These are phyloP conservation scores for Nyctanthes arbortristis DNA, from an alignment of 257 asterid genomes.

Conservation along the genomic window DNA sequence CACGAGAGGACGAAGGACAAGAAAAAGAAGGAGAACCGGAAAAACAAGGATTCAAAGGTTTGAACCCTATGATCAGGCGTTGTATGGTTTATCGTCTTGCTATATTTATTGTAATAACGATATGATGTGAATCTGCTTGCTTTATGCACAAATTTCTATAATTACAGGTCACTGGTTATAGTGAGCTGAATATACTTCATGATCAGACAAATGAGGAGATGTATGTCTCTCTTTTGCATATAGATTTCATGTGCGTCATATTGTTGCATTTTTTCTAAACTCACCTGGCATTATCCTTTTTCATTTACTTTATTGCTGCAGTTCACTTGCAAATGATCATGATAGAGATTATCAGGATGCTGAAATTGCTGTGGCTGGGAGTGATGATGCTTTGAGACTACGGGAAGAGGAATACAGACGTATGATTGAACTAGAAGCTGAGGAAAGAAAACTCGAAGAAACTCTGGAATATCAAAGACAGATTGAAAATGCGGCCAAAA, in stretches of 20 bases:
- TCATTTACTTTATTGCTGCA: slow-evolving; percentile 39
- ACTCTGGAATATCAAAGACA: slow-evolving; percentile 88
- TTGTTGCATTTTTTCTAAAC: slow-evolving; percentile 18
- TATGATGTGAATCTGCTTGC: slow-evolving; percentile 16
- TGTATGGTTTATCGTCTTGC: too few species aligned
- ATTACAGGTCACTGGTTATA: slow-evolving; percentile 54
- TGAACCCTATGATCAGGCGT: slow-evolving; percentile 26
- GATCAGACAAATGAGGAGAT: slow-evolving; percentile 56
- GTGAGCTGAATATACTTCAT: slow-evolving; percentile 41
- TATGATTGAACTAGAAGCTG: slow-evolving; percentile 84
- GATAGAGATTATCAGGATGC: slow-evolving; percentile 46
- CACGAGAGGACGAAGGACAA: slow-evolving; percentile 74
- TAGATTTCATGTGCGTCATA: slow-evolving; percentile 12
- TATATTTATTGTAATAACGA: slow-evolving; percentile 17
- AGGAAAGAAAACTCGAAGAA: slow-evolving; percentile 97
- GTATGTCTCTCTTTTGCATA: slow-evolving; percentile 44
- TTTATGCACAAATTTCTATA: slow-evolving; percentile 27
- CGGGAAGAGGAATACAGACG: slow-evolving; percentile 71
- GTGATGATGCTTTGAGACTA: slow-evolving; percentile 45
- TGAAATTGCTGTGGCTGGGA: slow-evolving; percentile 40
- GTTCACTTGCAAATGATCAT: slow-evolving; percentile 51
- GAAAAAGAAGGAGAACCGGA: slow-evolving; percentile 70
- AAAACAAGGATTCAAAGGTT: slow-evolving; percentile 84
- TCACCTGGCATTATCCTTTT: not conserved
- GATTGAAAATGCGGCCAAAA: slow-evolving; percentile 91